Conservation (phyloP, 345 rosid genomes). For the Aurinia saxatilis region DNA sequence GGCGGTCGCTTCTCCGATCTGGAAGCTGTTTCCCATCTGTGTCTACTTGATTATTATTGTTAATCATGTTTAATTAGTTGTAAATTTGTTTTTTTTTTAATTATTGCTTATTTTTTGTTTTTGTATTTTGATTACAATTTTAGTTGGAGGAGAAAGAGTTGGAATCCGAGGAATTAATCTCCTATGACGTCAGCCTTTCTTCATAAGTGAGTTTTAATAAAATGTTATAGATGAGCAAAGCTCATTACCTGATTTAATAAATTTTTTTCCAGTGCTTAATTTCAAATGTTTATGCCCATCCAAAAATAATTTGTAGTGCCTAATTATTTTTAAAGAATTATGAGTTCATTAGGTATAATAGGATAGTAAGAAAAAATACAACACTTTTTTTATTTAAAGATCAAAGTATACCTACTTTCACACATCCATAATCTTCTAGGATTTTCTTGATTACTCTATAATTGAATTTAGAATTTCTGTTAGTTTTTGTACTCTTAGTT, state of each 20-base stretch:
- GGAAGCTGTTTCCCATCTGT: conserved; percentile 60
- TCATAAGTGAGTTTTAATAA: neutral
- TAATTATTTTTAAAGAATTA: no score
- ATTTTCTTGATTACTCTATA: no score
- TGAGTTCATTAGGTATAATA: no score
- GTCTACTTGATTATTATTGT: conserved; percentile 26
- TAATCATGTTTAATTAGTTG: neutral
- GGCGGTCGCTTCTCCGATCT: conserved; percentile 42
- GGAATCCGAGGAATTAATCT: conserved; percentile 23
- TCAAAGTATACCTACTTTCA: no score
- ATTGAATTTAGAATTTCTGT: no score
- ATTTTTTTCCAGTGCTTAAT: neutral
- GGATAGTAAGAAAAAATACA: no score
- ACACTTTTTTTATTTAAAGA: no score
- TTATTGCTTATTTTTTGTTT: neutral
- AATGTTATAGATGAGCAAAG: conserved; percentile 9
- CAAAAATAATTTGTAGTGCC: no score
- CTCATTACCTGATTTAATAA: neutral
- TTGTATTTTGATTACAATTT: conserved; percentile 11
- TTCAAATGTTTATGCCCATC: no score
- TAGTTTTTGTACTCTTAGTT: no score
- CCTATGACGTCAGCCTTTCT: conserved; percentile 23
- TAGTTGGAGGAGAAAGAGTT: conserved; percentile 13
- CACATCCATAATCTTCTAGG: no score
- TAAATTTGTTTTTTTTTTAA: neutral